Percentiles rank a stretch among this genome's conserved stretches.
phyloP scores from a whole-genome alignment of 148 eudicot genomes.

The Silene latifolia region DNA sequence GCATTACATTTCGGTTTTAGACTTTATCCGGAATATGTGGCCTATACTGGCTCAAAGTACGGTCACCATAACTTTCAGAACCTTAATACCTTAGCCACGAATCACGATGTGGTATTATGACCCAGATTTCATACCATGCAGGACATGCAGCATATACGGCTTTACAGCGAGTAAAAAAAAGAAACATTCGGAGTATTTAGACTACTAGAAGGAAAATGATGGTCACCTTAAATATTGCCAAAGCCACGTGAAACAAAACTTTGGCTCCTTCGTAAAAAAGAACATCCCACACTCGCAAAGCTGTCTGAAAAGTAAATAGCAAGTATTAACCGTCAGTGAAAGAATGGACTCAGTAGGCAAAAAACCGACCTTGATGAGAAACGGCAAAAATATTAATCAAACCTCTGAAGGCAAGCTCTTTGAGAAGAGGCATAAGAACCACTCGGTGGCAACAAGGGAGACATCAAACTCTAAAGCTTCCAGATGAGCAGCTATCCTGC shows the following conservation, averaged over 20 bases:
- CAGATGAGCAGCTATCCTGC: conserved; percentile 89
- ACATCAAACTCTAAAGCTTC: conserved; percentile 86
- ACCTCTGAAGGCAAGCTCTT: conserved; percentile 99
- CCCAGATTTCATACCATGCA: no score
- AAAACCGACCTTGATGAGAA: neutral
- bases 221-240: conserved; percentile 86
- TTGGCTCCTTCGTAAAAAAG: conserved; percentile 94
- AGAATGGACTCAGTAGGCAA: neutral
- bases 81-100: no score
- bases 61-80: neutral
- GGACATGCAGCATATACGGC: no score
- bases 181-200: neutral
- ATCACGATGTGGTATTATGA: no score
- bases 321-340: neutral
- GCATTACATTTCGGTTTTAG: neutral
- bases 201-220: conserved; percentile 1
- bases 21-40: neutral
- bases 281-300: conserved; percentile 95
- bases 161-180: no score
- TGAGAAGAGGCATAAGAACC: conserved; percentile 95
- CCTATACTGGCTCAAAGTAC: neutral
- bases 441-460: conserved; percentile 93
- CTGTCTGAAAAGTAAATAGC: conserved; percentile 50
- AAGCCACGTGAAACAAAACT: conserved; percentile 77
- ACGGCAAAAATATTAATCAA: neutral